Evolutionary conservation across 1,284 basidiomycete genomes (phyloP).

Genomic region (Fistulinella cinereoalba): DNA sequence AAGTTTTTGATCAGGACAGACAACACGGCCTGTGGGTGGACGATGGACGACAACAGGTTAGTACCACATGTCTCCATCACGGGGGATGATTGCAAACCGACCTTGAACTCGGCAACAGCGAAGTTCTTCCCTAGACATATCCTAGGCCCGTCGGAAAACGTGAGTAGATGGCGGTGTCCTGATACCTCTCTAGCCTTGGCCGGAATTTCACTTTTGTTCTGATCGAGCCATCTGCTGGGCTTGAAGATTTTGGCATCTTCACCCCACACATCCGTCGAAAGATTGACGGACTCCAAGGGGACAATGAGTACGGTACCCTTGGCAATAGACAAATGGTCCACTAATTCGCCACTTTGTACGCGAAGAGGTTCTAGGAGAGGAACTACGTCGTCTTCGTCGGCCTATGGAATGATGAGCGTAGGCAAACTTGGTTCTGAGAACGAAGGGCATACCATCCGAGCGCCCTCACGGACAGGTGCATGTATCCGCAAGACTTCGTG

Average conservation of each 20-base stretch:
- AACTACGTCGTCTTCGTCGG: conserved; percentile 48
- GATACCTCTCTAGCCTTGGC: conserved; percentile 36
- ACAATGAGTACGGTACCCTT: conserved; percentile 43
- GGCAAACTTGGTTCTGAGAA: background rate
- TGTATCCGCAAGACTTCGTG: conserved; percentile 23
- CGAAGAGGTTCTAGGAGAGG: conserved; percentile 27
- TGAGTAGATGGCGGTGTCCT: conserved; percentile 40
- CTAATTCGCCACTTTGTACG: conserved; percentile 38
- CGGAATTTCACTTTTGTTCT: conserved; percentile 8
- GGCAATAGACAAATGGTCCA: conserved; percentile 40
- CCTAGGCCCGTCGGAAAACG: conserved; percentile 41
- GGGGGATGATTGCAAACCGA: conserved; percentile 12
- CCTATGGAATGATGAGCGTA: conserved; percentile 26
- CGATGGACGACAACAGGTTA: background rate
- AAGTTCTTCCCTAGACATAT: conserved; percentile 43
- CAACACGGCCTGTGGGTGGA: conserved; percentile 7
- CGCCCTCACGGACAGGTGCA: conserved; percentile 31
- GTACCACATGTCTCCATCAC: background rate
- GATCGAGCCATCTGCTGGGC: conserved; percentile 38
- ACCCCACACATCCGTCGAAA: conserved; percentile 47
- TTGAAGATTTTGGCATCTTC: conserved; percentile 34
- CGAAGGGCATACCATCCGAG: conserved; percentile 36
- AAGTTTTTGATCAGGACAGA: conserved; percentile 14
- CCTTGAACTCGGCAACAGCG: conserved; percentile 49
- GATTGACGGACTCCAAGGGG: conserved; percentile 46